Evolutionary conservation across 2,329 filamentous ascomycete species (phyloP).

Genomic region (Aciculosporium take): DNA sequence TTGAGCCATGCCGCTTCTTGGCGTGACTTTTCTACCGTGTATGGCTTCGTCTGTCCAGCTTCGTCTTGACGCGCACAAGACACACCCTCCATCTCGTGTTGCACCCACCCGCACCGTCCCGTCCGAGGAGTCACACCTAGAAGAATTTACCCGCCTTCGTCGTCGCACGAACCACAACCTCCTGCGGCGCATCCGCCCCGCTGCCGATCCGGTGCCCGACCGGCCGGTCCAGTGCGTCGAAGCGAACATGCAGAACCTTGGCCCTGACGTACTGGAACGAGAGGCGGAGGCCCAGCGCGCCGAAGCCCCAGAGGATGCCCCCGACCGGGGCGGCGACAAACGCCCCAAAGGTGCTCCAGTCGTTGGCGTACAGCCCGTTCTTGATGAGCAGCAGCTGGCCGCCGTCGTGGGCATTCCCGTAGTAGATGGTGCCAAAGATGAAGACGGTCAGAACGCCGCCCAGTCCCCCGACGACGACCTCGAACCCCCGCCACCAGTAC

Average conservation of each 20-base stretch:
- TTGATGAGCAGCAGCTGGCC: slow-evolving; percentile 57
- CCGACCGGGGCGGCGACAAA: slow-evolving; percentile 70
- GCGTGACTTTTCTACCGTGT: background rate
- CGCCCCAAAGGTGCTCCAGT: slow-evolving; percentile 73
- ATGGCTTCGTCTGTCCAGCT: too few species aligned
- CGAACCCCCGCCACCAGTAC: slow-evolving; percentile 68
- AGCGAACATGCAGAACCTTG: slow-evolving; percentile 43
- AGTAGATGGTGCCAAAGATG: slow-evolving; percentile 68
- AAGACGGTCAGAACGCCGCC: slow-evolving; percentile 70
- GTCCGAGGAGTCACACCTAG: slow-evolving; percentile 20
- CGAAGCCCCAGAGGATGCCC: slow-evolving; percentile 55
- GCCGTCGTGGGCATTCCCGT: slow-evolving; percentile 48
- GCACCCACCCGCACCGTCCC: too few species aligned
- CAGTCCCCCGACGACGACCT: slow-evolving; percentile 63
- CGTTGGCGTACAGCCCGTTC: slow-evolving; percentile 57
- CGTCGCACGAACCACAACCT: slow-evolving; percentile 16
- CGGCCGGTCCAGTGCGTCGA: slow-evolving; percentile 51
- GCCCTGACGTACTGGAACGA: slow-evolving; percentile 42
- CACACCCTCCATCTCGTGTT: too few species aligned
- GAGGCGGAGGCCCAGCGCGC: slow-evolving; percentile 46
- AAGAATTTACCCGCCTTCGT: slow-evolving; percentile 41
- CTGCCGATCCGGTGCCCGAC: slow-evolving; percentile 13
- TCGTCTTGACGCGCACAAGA: too few species aligned
- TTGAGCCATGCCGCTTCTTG: background rate
- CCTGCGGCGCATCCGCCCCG: slow-evolving; percentile 10